A percentile compares a stretch with the other conserved stretches of the same genome.
phyloP scores from a whole-genome alignment of 1,284 basidiomycete genomes.

The Trichosporon inkin region DNA sequence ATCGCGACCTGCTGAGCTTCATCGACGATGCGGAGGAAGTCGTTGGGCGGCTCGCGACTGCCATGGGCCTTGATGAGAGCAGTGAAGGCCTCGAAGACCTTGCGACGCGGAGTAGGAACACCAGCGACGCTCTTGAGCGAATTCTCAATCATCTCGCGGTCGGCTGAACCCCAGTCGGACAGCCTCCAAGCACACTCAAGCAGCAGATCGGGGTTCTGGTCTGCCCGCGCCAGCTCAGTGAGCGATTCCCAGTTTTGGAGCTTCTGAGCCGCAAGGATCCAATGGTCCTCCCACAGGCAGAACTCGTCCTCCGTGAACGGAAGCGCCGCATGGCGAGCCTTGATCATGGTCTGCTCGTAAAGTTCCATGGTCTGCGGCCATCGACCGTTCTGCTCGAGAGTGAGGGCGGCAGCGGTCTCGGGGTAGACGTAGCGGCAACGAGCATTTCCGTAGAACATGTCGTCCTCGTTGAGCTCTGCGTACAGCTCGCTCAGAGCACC shows the following conservation, averaged over 20 bases:
- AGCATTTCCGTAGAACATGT: constrained; percentile 97
- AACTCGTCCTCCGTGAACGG: constrained; percentile 95
- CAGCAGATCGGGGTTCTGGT: constrained; percentile 86
- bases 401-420: constrained; percentile 88
- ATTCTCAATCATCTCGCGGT: constrained; percentile 73
- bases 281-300: constrained; percentile 99
- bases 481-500: constrained; percentile 94
- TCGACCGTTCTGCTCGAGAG: constrained; percentile 95
- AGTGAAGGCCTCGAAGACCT: constrained; percentile 94
- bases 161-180: constrained; percentile 74
- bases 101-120: constrained; percentile 83
- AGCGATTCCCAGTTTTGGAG: constrained; percentile 97
- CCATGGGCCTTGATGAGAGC: constrained; percentile 62
- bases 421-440: constrained; percentile 78
- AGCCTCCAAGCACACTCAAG: constrained; percentile 95
- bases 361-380: constrained; percentile 88
- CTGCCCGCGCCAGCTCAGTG: constrained; percentile 84
- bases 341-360: constrained; percentile 88
- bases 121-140: constrained; percentile 79
- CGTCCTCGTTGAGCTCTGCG: constrained; percentile 92
- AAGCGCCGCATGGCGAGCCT: constrained; percentile 74
- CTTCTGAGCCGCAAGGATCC: constrained; percentile 94
- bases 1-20: constrained; percentile 96
- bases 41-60: constrained; percentile 51
- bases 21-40: constrained; percentile 83